Evolutionary conservation across 2,329 filamentous ascomycete species (phyloP), one percentile per base, ranked within the genome.

Genomic region (Tolypocladium capitatum): DNA sequence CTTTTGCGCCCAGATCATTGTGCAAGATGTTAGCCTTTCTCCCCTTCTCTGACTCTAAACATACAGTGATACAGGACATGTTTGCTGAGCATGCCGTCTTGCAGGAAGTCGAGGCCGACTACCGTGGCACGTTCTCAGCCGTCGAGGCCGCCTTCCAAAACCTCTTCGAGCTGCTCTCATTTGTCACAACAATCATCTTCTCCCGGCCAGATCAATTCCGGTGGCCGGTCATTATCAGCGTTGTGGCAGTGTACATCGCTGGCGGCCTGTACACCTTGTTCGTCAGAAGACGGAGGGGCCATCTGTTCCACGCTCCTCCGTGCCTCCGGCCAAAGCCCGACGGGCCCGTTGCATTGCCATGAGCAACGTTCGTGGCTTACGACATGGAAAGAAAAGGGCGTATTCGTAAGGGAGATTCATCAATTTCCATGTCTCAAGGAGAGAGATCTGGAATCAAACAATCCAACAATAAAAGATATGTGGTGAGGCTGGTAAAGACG

Each of bases 61-160:
- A 1, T 36, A 8, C 31, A 32, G n/a, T 2, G 30, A 4, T 32
- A n/a, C 16, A 10, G 9, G 24, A 43, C 16, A 14, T 47, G 33
- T 51, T 46, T 28, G 21, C 48, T 40, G 10, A 36, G 30, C n/a
- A 40, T 40, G 46, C 30, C 9, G 24, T 20, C 8, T 2, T 27
- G 1, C 34, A 80, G 76, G 72, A 75, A 47, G 71, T 82, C 20
- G 68, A 75, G 36, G 64, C 68, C 16, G 63, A 69, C n/a, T 60
- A 69, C 35, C 75, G 85, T n/a, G 84, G 82, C 1, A 66, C 72
- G 0, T 89, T 90, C 54, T 87, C 83, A 0, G 69, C 81, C 0
- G 73, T 79, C 8, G 85, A 90, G 60, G 74, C 80, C 9, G 73
- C 79, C 0, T 71, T 81, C 35, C 84, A 89, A 59, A 88, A 81